Conservation (phyloP, 768 basidiomycete genomes). For the Suillus variegatus region DNA sequence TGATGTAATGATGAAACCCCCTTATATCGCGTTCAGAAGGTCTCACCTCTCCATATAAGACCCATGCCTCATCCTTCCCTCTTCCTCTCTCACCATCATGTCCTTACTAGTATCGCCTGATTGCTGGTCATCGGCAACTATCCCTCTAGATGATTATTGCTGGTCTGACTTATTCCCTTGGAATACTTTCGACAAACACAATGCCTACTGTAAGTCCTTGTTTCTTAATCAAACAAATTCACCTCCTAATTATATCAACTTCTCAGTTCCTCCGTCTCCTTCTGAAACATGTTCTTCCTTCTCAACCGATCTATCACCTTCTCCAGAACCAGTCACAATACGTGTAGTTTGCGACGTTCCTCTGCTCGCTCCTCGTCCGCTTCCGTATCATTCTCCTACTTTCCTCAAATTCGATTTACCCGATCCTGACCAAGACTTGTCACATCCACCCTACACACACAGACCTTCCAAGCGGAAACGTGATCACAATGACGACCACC, state of each 20-base stretch:
- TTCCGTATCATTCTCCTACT: constrained; percentile 69
- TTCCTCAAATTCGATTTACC: constrained; percentile 71
- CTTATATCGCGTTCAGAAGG: not conserved
- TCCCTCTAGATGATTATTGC: too few relatives aligned
- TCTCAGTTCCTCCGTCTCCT: constrained; percentile 45
- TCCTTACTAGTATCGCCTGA: not conserved
- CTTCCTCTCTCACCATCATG: constrained; percentile 1
- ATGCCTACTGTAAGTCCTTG: too few relatives aligned
- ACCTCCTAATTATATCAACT: constrained; percentile 5
- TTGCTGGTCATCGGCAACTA: too few relatives aligned
- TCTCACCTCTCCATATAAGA: constrained; percentile 1
- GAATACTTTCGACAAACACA: not conserved
- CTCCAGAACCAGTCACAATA: constrained; percentile 31
- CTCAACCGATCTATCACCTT: constrained; percentile 26
- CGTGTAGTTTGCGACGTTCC: constrained; percentile 67
- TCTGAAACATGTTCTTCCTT: constrained; percentile 37
- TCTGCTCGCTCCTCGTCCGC: constrained; percentile 66
- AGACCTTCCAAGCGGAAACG: constrained; percentile 59
- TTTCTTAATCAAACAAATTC: too few relatives aligned
- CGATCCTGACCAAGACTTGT: constrained; percentile 69
- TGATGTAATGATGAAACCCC: constrained; percentile 1
- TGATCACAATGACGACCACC: constrained; percentile 20
- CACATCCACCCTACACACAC: constrained; percentile 65
- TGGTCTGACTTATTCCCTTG: too few relatives aligned
- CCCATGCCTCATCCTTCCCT: not conserved